These are phyloP conservation scores for Candolleomyces eurysporus DNA, from an alignment of 768 basidiomycete species.

Conservation along the genomic window DNA sequence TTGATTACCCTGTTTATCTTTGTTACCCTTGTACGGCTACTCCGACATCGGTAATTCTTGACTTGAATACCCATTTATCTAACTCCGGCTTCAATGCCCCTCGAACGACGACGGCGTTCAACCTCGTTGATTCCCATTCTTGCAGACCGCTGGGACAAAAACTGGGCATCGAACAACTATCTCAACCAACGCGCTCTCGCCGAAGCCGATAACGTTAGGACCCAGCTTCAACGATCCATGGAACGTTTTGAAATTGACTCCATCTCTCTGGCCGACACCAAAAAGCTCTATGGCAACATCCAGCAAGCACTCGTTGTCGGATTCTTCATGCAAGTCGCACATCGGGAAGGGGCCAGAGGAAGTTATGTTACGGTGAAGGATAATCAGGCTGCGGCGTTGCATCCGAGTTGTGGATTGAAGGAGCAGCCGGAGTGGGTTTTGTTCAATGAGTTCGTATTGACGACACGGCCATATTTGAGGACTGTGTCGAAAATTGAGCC, in stretches of 20 bases:
- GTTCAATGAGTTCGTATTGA: conserved; percentile 86
- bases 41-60: too few relatives aligned
- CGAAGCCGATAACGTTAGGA: conserved; percentile 92
- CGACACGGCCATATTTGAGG: conserved; percentile 84
- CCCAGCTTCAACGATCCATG: conserved; percentile 88
- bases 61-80: too few relatives aligned
- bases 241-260: conserved; percentile 83
- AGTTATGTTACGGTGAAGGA: conserved; percentile 93
- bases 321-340: conserved; percentile 98
- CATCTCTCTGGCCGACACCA: conserved; percentile 63
- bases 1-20: neutral
- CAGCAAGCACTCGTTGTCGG: conserved; percentile 85
- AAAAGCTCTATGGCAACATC: conserved; percentile 70
- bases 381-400: conserved; percentile 79
- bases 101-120: too few relatives aligned
- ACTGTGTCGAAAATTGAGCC: conserved; percentile 84
- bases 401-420: conserved; percentile 85
- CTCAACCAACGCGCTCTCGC: conserved; percentile 77
- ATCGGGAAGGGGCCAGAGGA: conserved; percentile 89
- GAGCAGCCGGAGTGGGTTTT: conserved; percentile 86
- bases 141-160: conserved; percentile 70
- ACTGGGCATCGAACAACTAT: conserved; percentile 92
- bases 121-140: too few relatives aligned
- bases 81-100: too few relatives aligned
- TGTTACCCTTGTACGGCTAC: too few relatives aligned